Evolutionary conservation across 2,329 filamentous ascomycete genomes (phyloP), one percentile per base, ranked within the genome.

Genomic region (Teratosphaeria viscida): DNA sequence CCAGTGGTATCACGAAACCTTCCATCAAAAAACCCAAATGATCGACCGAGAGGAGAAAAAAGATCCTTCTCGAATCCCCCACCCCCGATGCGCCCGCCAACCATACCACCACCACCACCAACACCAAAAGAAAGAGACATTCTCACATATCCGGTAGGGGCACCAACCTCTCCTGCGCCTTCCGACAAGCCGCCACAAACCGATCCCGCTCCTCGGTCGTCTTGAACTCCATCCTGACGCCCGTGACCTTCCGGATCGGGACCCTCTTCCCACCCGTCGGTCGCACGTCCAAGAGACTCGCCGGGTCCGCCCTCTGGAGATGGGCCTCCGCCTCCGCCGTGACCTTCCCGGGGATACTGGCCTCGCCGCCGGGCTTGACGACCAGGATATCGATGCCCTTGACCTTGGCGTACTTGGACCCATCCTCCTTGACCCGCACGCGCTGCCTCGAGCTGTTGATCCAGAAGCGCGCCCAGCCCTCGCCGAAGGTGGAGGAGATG

Each of bases 141-240:
- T 7, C 27, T 64, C 52, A 64, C 6, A 64, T 52, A 57, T 75
- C 74, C 23, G 76, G 76, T 60, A 78, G 60, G 39, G 72, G 70
- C 49, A 75, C 64, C 65, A 72, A 64, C 23, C 66, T 69, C 60
- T 64, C 66, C 65, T 78, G 75, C 59, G 73, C 70, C 60, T 72
- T 71, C 63, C 65, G 70, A 16, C 74, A 71, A 65, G 74, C 63
- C 0, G 58, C 65, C 56, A 78, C 60, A 62, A 79, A 79, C 57
- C 68, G 64, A 29, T 60, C 67, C 66, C 75, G 75, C 65, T 78
- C 76, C 27, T 67, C 68, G 52, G 77, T 75, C 2, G 63, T 73
- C 56, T 72, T 73, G 65, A 79, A 79, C 63, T 78, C 76, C 16
- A 79, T 72, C 65, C 68, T 70, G 3, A 75, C 72, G 1, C 76